Conservation (phyloP, 768 basidiomycete species). For the Suillus paluster region DNA sequence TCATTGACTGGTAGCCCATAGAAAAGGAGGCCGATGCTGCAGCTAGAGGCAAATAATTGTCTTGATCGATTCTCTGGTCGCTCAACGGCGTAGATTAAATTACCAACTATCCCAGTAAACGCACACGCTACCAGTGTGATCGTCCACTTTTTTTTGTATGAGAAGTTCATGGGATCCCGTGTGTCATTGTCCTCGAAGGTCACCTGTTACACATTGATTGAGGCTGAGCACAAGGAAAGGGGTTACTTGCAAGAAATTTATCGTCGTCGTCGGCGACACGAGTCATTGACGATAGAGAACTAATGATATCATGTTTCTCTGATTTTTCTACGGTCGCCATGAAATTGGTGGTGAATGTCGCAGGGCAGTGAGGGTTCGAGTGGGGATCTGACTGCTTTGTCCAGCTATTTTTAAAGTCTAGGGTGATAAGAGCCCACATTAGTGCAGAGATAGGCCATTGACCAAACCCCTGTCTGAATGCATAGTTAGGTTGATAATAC, state of each 20-base stretch:
- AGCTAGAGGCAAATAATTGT: conserved; percentile 33
- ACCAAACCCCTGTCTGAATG: background rate
- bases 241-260: conserved; percentile 4
- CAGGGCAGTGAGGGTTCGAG: background rate
- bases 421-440: background rate
- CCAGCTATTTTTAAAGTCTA: background rate
- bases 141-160: conserved; percentile 40
- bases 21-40: conserved; percentile 52
- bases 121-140: conserved; percentile 27
- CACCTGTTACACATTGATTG: conserved; percentile 26
- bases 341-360: background rate
- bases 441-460: background rate
- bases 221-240: background rate
- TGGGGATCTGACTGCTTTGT: no score
- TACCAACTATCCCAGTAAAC: conserved; percentile 24
- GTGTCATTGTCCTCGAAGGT: conserved; percentile 39
- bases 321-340: background rate
- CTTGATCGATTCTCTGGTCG: background rate
- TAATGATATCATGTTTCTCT: background rate
- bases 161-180: conserved; percentile 41
- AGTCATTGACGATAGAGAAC: background rate
- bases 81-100: background rate
- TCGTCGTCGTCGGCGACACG: conserved; percentile 2
- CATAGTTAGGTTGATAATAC: background rate
- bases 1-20: conserved; percentile 60